Evolutionary conservation across 768 basidiomycete genomes (phyloP), one percentile per base, ranked within the genome.

Genomic region (Trametes punicea): DNA sequence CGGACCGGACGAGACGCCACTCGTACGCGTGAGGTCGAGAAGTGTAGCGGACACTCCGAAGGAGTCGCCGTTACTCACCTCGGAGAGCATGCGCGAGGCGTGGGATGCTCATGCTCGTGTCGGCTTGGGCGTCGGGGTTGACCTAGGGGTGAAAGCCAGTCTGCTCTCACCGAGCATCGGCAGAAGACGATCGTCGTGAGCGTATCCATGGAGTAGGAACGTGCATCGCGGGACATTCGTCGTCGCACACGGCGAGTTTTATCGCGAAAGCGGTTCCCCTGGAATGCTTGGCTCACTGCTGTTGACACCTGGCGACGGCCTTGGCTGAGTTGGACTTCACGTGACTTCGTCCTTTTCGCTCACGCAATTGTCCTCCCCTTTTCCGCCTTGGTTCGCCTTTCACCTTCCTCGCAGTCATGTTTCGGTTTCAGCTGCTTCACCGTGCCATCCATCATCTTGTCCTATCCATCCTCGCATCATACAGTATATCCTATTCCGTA

Each of bases 71-170:
- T 6, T 59, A 46, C 57, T 51, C 3, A 59, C 57, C 18, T 26
- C 54, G 31, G 57, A 59, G 51, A 39, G n/a, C 33, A 44, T 59
- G 30, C 57, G 57, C 18, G 57, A 25, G 4, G 38, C 46, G 38
- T 59, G 57, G 57, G 57, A 59, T 25, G 51, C 57, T 5, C 10
- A 34, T 2, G 57, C 44, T 45, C 51, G 57, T 9, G 50, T 50
- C 9, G 51, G 46, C 15, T 16, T 53, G 25, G 46, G 51, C 20
- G 30, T 46, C n/a, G 52, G 26, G 4, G 33, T 39, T 3, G 44
- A 46, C 16, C 42, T 31, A 13, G 21, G 4, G 10, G 38, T 20
- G 44, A 2, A 16, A 23, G 44, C 21, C 6, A 2, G 23, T 10
- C 6, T 5, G 25, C 39, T 56, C 2, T 40, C 40, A n/a, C 47